These are phyloP conservation scores for Prosopis cineraria DNA, from an alignment of 306 rosid genomes.

Conservation along the genomic window DNA sequence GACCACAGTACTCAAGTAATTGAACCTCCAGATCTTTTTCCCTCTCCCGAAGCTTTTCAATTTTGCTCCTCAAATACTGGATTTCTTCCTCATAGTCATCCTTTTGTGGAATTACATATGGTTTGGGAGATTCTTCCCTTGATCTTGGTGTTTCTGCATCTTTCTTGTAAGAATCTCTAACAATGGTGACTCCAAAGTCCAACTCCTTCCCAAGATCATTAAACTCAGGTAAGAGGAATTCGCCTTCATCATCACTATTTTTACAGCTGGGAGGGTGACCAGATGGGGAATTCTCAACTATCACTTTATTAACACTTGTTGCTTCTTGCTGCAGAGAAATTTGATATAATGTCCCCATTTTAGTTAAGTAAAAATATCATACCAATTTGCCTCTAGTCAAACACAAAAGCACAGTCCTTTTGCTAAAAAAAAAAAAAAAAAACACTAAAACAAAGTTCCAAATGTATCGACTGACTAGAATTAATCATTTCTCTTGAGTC, in stretches of 20 bases:
- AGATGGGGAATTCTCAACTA: conserved; percentile 38
- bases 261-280: conserved; percentile 47
- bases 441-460: background rate
- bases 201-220: conserved; percentile 55
- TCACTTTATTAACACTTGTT: conserved; percentile 42
- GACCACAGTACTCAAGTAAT: conserved; percentile 82
- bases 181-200: conserved; percentile 42
- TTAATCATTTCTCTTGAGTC: background rate
- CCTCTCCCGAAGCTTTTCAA: conserved; percentile 74
- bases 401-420: background rate
- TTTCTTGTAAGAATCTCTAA: conserved; percentile 45
- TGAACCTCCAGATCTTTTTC: conserved; percentile 76
- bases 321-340: conserved; percentile 54
- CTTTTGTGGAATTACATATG: conserved; percentile 39
- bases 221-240: conserved; percentile 51
- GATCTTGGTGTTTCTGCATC: conserved; percentile 52
- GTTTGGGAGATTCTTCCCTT: conserved; percentile 45
- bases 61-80: conserved; percentile 57
- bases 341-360: background rate
- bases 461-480: background rate
- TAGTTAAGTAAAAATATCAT: background rate
- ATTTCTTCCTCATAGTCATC: conserved; percentile 72
- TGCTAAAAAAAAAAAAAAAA: no score
- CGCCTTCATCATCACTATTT: conserved; percentile 57
- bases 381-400: background rate